Percentiles rank a stretch among this genome's conserved stretches.
Conservation (phyloP, 148 eudicot genomes). For the Euryodendron excelsum region DNA sequence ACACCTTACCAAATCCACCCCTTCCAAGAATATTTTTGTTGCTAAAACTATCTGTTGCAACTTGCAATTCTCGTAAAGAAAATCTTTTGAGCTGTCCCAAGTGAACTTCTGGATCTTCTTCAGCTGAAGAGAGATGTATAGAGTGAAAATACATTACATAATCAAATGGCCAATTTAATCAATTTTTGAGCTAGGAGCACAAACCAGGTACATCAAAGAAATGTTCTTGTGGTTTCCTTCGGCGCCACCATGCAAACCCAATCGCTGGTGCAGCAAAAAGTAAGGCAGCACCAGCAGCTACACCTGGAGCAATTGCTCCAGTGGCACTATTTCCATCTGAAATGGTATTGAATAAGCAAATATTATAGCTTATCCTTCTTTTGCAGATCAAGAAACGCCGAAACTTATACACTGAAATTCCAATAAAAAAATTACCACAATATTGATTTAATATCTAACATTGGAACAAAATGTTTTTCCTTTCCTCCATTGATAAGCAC, state of each 20-base stretch:
- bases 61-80: constrained; percentile 47
- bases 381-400: constrained; percentile 5
- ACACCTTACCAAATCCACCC: constrained; percentile 59
- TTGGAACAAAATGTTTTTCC: background rate
- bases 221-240: constrained; percentile 44
- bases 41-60: constrained; percentile 50
- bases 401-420: background rate
- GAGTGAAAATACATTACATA: background rate
- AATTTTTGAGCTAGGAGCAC: constrained; percentile 1
- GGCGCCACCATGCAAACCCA: constrained; percentile 42
- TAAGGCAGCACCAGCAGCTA: constrained; percentile 55
- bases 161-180: background rate
- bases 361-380: background rate
- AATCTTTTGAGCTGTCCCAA: constrained; percentile 51
- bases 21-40: constrained; percentile 47
- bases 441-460: background rate
- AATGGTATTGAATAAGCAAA: background rate
- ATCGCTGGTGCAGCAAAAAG: constrained; percentile 50
- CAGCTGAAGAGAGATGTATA: constrained; percentile 27
- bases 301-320: constrained; percentile 55
- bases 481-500: background rate
- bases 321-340: constrained; percentile 44
- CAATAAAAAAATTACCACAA: background rate
- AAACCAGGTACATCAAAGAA: constrained; percentile 61
- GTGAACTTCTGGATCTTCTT: constrained; percentile 58